Evolutionary conservation across 1,139 yeast species (phyloP).

Genomic region (Insectozyma bohioensis): DNA sequence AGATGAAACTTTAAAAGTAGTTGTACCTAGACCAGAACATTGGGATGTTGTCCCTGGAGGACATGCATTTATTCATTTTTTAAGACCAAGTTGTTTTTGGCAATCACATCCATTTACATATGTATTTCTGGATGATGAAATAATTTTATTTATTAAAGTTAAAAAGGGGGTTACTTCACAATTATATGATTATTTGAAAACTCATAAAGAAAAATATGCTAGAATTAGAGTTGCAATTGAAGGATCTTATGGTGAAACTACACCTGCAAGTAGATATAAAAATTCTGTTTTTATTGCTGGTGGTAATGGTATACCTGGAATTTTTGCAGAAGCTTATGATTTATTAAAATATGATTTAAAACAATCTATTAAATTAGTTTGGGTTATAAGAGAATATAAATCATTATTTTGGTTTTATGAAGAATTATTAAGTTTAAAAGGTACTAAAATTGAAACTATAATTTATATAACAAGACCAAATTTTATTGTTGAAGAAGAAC

Average conservation of each 20-base stretch:
- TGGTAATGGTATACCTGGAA: slow-evolving; percentile 47
- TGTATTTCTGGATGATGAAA: slow-evolving; percentile 23
- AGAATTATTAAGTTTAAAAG: slow-evolving; percentile 40
- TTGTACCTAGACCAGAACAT: slow-evolving; percentile 37
- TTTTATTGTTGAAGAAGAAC: slow-evolving; percentile 6
- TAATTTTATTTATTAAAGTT: slow-evolving; percentile 33
- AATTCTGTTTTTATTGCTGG: slow-evolving; percentile 40
- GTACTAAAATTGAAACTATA: slow-evolving; percentile 30
- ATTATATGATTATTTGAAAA: slow-evolving; percentile 27
- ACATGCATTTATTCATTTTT: slow-evolving; percentile 51
- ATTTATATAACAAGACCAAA: slow-evolving; percentile 47
- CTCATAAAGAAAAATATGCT: slow-evolving; percentile 24
- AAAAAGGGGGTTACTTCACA: slow-evolving; percentile 40
- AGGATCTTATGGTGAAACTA: slow-evolving; percentile 42
- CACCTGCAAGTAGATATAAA: slow-evolving; percentile 29
- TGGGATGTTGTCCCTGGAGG: slow-evolving; percentile 52
- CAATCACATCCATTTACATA: slow-evolving; percentile 47
- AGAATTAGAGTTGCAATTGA: slow-evolving; percentile 41
- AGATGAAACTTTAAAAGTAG: slow-evolving; percentile 41
- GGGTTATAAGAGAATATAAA: slow-evolving; percentile 51
- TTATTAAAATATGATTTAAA: slow-evolving; percentile 15
- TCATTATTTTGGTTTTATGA: slow-evolving; percentile 51
- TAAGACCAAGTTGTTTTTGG: slow-evolving; percentile 37
- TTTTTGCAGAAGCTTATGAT: slow-evolving; percentile 37
- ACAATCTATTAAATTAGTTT: slow-evolving; percentile 38